phyloP scores from a whole-genome alignment of 1,139 yeast species.

The Zygoascus sp. region DNA sequence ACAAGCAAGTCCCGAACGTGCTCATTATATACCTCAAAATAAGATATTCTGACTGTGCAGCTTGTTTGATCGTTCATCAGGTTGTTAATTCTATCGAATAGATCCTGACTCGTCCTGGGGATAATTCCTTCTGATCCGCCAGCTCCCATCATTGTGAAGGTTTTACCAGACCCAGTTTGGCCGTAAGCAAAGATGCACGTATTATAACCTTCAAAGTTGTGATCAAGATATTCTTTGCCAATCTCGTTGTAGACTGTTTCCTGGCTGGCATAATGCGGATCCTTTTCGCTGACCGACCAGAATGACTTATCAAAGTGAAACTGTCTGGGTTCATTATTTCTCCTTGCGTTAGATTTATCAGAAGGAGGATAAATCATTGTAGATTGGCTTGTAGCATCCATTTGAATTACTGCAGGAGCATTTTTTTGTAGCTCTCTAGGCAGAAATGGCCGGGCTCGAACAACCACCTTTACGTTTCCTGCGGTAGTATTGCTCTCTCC shows the following conservation, averaged over 20 bases:
- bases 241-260: slow-evolving; percentile 45
- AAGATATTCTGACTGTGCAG: slow-evolving; percentile 55
- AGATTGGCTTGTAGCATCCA: slow-evolving; percentile 25
- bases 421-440: slow-evolving; percentile 28
- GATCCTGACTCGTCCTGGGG: slow-evolving; percentile 52
- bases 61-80: slow-evolving; percentile 42
- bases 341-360: slow-evolving; percentile 15
- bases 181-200: slow-evolving; percentile 75
- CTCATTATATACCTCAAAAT: slow-evolving; percentile 71
- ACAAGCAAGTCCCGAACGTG: slow-evolving; percentile 55
- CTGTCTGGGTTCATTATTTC: slow-evolving; percentile 28
- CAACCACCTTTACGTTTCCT: slow-evolving; percentile 39
- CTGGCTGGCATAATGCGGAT: slow-evolving; percentile 45
- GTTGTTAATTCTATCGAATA: slow-evolving; percentile 45
- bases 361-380: slow-evolving; percentile 25
- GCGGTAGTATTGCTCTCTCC: background rate
- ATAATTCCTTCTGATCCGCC: slow-evolving; percentile 47
- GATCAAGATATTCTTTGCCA: slow-evolving; percentile 58
- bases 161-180: slow-evolving; percentile 72
- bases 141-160: slow-evolving; percentile 61
- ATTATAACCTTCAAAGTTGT: slow-evolving; percentile 64
- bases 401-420: slow-evolving; percentile 26
- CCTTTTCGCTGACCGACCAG: slow-evolving; percentile 48
- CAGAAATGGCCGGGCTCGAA: slow-evolving; percentile 37
- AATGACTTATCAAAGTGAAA: slow-evolving; percentile 57